Base-by-base conservation (phyloP, 177 flowering plant genomes). In the Tripterygium wilfordii region DNA sequence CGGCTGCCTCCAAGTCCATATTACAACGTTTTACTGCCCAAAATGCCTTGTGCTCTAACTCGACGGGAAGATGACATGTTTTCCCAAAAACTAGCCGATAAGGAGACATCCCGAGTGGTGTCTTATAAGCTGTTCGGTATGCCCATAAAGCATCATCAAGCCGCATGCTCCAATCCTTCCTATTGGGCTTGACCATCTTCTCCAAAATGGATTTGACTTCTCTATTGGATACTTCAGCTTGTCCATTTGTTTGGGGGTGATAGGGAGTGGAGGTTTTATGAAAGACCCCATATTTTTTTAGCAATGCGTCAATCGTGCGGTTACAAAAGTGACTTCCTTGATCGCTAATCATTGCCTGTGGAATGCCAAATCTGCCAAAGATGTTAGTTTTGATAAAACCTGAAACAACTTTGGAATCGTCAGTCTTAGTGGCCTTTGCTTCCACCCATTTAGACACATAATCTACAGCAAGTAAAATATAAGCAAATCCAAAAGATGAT, bases 231-330 rank as follows among this genome's bases (percentile, higher is more conserved):
- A 56, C 9, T 43, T 46, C n/a, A n/a, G n/a, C n/a, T n/a, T n/a
- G n/a, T n/a, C n/a, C n/a, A n/a, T n/a, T n/a, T n/a, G n/a, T n/a
- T 46, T 55, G 41, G 9, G 53, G 61, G 26, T 57, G 61, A 26
- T 57, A 57, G 2, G 48, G 15, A 2, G 45, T 26, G 1, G 41
- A 16, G 3, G 33, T 36, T 17, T 9, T 17, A 30, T 49, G 49
- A 0, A 0, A 14, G 10, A 33, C 27, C 18, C 17, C 7, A 38
- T 57, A 49, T 3, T 43, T 57, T 17, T 7, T 26, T 6, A 57
- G 9, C 9, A 54, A 14, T 2, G 58, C 33, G 6, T 24, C 49
- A 1, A 42, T 15, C 13, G 12, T 6, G 2, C 0, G 13, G 8
- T 56, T 48, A 3, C 25, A 26, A 14, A 56, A 56, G 16, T 57